These are phyloP conservation scores for Tricholoma furcatifolium DNA, from an alignment of 768 basidiomycete species.

Conservation along the genomic window DNA sequence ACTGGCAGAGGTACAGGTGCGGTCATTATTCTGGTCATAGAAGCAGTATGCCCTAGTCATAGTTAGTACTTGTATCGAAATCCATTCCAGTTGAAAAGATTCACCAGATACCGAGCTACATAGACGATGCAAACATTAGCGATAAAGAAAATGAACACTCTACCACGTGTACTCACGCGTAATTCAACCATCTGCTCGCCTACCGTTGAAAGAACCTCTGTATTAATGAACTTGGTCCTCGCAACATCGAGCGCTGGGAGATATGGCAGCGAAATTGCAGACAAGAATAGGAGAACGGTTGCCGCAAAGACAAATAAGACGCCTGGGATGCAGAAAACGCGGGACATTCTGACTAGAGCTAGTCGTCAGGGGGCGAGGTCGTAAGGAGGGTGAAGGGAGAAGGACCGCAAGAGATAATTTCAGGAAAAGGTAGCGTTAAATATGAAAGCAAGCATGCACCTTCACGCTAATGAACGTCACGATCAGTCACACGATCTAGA, in stretches of 20 bases:
- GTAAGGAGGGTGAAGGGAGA: constrained; percentile 5
- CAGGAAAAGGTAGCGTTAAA: background rate
- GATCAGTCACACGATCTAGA: background rate
- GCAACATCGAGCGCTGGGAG: constrained; percentile 66
- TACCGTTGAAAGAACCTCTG: constrained; percentile 23
- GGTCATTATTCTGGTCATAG: constrained; percentile 39
- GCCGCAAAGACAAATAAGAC: constrained; percentile 53
- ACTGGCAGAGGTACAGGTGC: constrained; percentile 52
- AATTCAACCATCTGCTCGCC: constrained; percentile 39
- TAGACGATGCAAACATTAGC: constrained; percentile 32
- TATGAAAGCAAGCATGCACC: constrained; percentile 5
- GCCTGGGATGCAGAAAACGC: constrained; percentile 56
- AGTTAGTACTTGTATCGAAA: background rate
- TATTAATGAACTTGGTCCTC: constrained; percentile 51
- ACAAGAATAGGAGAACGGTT: constrained; percentile 63
- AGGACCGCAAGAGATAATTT: background rate
- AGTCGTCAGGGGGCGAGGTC: background rate
- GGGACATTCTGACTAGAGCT: constrained; percentile 14
- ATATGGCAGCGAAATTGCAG: constrained; percentile 71
- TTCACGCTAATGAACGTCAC: background rate
- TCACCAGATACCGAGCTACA: constrained; percentile 74
- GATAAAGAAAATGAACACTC: background rate
- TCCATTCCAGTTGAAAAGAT: constrained; percentile 2
- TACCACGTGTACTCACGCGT: constrained; percentile 43
- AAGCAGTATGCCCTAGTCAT: constrained; percentile 61